phyloP scores from a whole-genome alignment of 2,329 filamentous ascomycete genomes.

The Fusarium temperatum region DNA sequence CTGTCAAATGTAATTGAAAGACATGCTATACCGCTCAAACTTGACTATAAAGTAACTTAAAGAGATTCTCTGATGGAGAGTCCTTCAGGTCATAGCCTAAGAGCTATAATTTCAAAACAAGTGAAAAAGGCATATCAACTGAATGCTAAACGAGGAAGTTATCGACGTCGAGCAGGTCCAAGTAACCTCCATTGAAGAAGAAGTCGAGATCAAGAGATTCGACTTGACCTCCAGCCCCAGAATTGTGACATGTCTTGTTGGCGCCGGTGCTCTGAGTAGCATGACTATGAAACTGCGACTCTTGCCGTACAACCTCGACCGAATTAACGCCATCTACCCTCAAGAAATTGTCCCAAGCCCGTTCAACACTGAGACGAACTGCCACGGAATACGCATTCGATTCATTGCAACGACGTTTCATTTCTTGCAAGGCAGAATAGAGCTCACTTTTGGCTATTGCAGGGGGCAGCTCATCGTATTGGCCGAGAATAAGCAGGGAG shows the following conservation, averaged over 20 bases:
- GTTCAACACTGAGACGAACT: conserved; percentile 22
- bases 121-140: neutral
- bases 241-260: neutral
- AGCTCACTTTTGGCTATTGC: neutral
- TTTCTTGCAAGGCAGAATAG: neutral
- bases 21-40: neutral
- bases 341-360: conserved; percentile 13
- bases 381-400: conserved; percentile 11
- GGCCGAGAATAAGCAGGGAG: conserved; percentile 19
- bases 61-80: neutral
- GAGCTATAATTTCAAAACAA: neutral
- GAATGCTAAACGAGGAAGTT: conserved; percentile 1
- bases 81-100: neutral
- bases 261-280: neutral
- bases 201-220: conserved; percentile 17
- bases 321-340: neutral
- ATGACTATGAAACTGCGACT: neutral
- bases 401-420: conserved; percentile 12
- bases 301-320: neutral
- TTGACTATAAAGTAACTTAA: too few relatives aligned
- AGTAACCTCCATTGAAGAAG: conserved; percentile 24
- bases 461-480: conserved; percentile 11
- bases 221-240: neutral
- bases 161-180: conserved; percentile 17
- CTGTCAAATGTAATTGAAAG: neutral